Percentiles rank a stretch among this genome's conserved stretches.
These are phyloP conservation scores for Periconia sp. DNA, from an alignment of 2,329 filamentous ascomycete species.

Conservation along the genomic window DNA sequence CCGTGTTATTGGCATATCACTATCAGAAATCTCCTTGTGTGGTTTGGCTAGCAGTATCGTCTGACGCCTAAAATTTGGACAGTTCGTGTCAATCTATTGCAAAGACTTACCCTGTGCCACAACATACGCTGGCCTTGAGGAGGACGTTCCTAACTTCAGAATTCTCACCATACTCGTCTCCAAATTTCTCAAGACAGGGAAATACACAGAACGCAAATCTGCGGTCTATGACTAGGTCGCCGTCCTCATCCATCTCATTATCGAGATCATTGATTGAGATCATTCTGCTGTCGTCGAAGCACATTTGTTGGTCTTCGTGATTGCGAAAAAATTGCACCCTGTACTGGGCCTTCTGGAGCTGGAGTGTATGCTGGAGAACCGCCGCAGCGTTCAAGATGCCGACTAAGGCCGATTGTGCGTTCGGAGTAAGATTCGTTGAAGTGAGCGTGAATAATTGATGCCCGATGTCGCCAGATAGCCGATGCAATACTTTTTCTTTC, in stretches of 20 bases:
- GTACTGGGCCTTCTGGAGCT: slow-evolving; percentile 40
- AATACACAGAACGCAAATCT: slow-evolving; percentile 40
- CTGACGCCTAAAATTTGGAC: not conserved
- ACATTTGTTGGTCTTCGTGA: slow-evolving; percentile 1
- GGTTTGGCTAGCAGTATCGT: too few species aligned
- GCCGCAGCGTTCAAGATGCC: slow-evolving; percentile 31
- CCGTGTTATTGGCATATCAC: slow-evolving; percentile 32
- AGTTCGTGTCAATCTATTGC: not conserved
- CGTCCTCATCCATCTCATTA: slow-evolving; percentile 28
- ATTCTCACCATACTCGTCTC: slow-evolving; percentile 33
- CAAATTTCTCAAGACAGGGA: slow-evolving; percentile 38
- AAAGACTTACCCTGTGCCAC: slow-evolving; percentile 16
- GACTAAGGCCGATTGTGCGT: slow-evolving; percentile 24
- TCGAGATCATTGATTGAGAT: slow-evolving; percentile 38
- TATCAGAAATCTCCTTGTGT: not conserved
- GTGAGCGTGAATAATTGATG: slow-evolving; percentile 32
- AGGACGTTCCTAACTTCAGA: slow-evolving; percentile 33
- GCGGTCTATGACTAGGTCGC: slow-evolving; percentile 17
- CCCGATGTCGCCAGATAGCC: slow-evolving; percentile 23
- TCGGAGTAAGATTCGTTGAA: slow-evolving; percentile 18
- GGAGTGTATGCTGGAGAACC: slow-evolving; percentile 32
- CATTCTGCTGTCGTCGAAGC: slow-evolving; percentile 35
- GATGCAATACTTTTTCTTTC: slow-evolving; percentile 20
- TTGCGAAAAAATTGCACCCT: slow-evolving; percentile 29
- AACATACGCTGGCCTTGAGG: slow-evolving; percentile 40